Percentiles rank a stretch among this genome's conserved stretches.
phyloP scores from a whole-genome alignment of 768 basidiomycete genomes.

The Mycena polygramma region DNA sequence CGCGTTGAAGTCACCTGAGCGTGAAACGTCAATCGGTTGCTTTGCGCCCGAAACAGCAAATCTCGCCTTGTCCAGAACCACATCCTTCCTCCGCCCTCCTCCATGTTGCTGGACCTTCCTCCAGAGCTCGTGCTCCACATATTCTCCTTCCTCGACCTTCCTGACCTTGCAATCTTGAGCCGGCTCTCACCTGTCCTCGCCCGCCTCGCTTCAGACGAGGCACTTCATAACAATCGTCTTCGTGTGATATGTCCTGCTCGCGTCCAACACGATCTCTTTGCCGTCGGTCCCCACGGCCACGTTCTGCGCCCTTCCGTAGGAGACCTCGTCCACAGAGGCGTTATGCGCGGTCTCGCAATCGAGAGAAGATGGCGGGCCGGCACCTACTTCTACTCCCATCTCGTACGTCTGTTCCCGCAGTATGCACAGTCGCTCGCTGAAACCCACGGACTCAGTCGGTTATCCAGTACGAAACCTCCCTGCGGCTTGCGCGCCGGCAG shows the following conservation, averaged over 20 bases:
- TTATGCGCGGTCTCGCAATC: slow-evolving; percentile 76
- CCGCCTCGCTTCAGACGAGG: slow-evolving; percentile 69
- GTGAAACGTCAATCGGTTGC: background rate
- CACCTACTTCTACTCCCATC: slow-evolving; percentile 71
- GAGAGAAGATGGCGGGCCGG: slow-evolving; percentile 78
- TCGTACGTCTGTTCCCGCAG: slow-evolving; percentile 54
- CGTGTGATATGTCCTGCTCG: slow-evolving; percentile 76
- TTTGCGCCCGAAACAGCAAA: slow-evolving; percentile 12
- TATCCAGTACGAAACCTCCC: slow-evolving; percentile 72
- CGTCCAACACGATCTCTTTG: slow-evolving; percentile 75
- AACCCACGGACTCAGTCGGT: slow-evolving; percentile 63
- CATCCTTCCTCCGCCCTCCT: background rate
- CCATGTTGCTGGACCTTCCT: slow-evolving; percentile 57
- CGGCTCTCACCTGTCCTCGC: slow-evolving; percentile 62
- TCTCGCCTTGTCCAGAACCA: slow-evolving; percentile 32
- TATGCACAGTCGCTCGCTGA: slow-evolving; percentile 22
- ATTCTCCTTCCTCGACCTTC: slow-evolving; percentile 78
- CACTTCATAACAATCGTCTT: slow-evolving; percentile 73
- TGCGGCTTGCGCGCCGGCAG: slow-evolving; percentile 66
- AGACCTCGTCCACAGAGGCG: slow-evolving; percentile 77
- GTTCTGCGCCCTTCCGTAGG: slow-evolving; percentile 73
- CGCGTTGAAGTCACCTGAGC: slow-evolving; percentile 1
- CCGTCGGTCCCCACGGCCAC: slow-evolving; percentile 65
- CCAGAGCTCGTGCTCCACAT: slow-evolving; percentile 72
- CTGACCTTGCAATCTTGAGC: slow-evolving; percentile 71